phyloP scores from a whole-genome alignment of 441 rosid genomes.

The Arabidopsis hybrid region DNA sequence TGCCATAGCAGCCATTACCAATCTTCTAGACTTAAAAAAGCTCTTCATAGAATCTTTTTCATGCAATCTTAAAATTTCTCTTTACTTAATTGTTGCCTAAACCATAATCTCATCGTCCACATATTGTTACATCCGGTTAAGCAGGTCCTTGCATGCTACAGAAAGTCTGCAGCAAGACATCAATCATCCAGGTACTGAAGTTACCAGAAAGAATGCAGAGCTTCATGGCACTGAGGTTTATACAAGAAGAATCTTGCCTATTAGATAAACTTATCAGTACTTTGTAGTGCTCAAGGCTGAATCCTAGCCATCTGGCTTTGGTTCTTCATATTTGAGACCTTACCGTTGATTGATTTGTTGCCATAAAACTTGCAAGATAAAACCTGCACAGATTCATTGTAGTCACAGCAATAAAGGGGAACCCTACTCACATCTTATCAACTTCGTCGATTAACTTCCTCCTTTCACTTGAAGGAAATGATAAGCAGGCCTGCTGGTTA shows the following conservation, averaged over 20 bases:
- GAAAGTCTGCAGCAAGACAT: conserved; percentile 73
- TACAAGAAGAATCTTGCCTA: conserved; percentile 62
- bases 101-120: conserved; percentile 47
- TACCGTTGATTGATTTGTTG: conserved; percentile 69
- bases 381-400: conserved; percentile 98
- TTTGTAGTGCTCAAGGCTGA: conserved; percentile 80
- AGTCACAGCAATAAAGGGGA: conserved; percentile 80
- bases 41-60: conserved; percentile 27
- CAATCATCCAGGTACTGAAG: conserved; percentile 91
- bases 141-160: conserved; percentile 59
- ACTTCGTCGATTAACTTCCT: conserved; percentile 54
- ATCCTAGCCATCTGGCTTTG: conserved; percentile 84
- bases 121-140: conserved; percentile 49
- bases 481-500: conserved; percentile 40
- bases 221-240: conserved; percentile 68
- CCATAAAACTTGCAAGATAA: conserved; percentile 69
- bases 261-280: conserved; percentile 80
- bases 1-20: conserved; percentile 29
- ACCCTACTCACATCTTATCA: conserved; percentile 61
- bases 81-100: conserved; percentile 39
- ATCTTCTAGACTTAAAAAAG: conserved; percentile 25
- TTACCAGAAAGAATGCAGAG: conserved; percentile 87
- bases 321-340: conserved; percentile 77
- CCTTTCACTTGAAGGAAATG: conserved; percentile 50
- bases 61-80: conserved; percentile 32